Evolutionary conservation across 768 basidiomycete genomes (phyloP).

Genomic region (Pleurotus salmoneostramineus): DNA sequence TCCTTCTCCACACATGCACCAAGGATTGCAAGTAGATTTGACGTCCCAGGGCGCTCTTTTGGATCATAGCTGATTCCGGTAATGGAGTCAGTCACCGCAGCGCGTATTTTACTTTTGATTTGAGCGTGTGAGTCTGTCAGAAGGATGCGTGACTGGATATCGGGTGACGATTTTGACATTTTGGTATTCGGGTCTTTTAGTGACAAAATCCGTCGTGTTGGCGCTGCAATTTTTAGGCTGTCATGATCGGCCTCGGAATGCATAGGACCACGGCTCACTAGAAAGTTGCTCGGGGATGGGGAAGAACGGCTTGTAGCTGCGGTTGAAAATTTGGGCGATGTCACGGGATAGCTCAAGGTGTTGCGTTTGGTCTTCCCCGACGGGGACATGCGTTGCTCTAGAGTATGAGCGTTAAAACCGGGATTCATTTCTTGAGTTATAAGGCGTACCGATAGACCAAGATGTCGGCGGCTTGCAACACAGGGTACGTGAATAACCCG

Average conservation of each 20-base stretch:
- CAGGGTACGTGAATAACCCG: conserved; percentile 89
- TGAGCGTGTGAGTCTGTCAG: conserved; percentile 67
- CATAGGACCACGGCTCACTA: conserved; percentile 45
- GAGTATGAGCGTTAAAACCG: neutral
- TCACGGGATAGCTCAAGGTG: conserved; percentile 89
- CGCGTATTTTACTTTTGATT: conserved; percentile 69
- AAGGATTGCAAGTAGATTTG: conserved; percentile 79
- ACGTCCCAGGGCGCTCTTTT: conserved; percentile 69
- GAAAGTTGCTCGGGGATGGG: conserved; percentile 68
- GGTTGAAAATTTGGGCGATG: conserved; percentile 80
- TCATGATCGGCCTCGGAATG: neutral
- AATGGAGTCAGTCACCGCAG: conserved; percentile 83
- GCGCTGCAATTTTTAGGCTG: conserved; percentile 40
- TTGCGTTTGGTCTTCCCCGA: conserved; percentile 95
- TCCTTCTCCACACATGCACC: conserved; percentile 62
- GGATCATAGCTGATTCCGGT: conserved; percentile 80
- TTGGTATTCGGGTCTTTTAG: conserved; percentile 82
- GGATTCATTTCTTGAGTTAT: neutral
- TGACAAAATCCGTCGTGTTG: conserved; percentile 79
- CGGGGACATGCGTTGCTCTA: conserved; percentile 91
- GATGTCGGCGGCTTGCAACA: conserved; percentile 92
- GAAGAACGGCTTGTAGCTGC: conserved; percentile 62
- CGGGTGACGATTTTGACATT: conserved; percentile 93
- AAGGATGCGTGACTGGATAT: conserved; percentile 76
- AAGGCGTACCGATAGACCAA: conserved; percentile 69